Percentiles rank a stretch among this genome's conserved stretches.
phyloP scores from a whole-genome alignment of 2,329 filamentous ascomycete genomes.

The Epicoccum sorghinum region DNA sequence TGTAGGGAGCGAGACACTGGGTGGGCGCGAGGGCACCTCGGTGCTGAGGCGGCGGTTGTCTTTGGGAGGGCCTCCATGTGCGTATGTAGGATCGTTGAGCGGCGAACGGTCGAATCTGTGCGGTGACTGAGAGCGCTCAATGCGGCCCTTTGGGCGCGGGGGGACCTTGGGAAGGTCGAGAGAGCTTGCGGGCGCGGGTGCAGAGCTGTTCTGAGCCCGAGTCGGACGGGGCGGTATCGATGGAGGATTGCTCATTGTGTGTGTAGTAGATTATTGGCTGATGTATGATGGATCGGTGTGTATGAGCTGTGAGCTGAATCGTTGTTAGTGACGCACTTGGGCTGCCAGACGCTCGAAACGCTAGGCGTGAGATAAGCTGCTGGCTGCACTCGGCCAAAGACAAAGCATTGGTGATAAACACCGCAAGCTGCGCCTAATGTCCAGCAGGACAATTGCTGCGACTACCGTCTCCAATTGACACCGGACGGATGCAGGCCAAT shows the following conservation, averaged over 20 bases:
- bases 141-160: constrained; percentile 72
- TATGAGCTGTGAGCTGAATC: constrained; percentile 18
- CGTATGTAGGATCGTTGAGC: constrained; percentile 72
- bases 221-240: constrained; percentile 68
- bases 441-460: constrained; percentile 27
- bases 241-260: constrained; percentile 57
- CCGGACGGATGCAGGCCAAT: constrained; percentile 23
- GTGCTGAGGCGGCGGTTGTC: constrained; percentile 43
- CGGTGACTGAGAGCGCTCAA: constrained; percentile 79
- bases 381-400: constrained; percentile 18
- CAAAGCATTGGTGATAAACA: constrained; percentile 20
- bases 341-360: constrained; percentile 27
- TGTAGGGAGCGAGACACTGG: constrained; percentile 81
- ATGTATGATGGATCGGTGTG: constrained; percentile 19
- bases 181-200: constrained; percentile 44
- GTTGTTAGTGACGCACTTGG: constrained; percentile 30
- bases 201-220: constrained; percentile 56
- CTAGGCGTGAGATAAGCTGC: constrained; percentile 33
- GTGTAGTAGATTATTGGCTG: constrained; percentile 11
- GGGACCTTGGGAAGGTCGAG: constrained; percentile 74
- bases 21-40: constrained; percentile 63
- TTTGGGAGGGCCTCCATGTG: constrained; percentile 47
- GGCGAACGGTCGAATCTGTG: constrained; percentile 83
- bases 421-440: constrained; percentile 18
- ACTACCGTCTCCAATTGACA: constrained; percentile 5